Percentiles rank a stretch among this genome's conserved stretches.
These are phyloP conservation scores for Tricholomella constricta DNA, from an alignment of 768 basidiomycete genomes.

Conservation along the genomic window DNA sequence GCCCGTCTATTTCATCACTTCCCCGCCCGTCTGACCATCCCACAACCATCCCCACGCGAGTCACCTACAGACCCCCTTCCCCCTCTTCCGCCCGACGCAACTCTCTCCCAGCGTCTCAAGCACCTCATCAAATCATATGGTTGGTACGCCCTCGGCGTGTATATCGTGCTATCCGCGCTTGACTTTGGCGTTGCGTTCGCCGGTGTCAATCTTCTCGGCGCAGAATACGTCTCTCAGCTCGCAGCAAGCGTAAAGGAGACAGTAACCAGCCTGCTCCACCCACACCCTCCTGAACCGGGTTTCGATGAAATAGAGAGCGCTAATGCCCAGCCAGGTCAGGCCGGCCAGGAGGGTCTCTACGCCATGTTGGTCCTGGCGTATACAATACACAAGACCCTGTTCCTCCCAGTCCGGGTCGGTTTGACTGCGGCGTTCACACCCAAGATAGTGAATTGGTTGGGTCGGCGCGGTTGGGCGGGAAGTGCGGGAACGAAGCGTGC, in stretches of 20 bases:
- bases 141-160: slow-evolving; percentile 94
- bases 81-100: slow-evolving; percentile 48
- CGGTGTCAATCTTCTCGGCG: slow-evolving; percentile 84
- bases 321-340: slow-evolving; percentile 25
- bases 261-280: slow-evolving; percentile 45
- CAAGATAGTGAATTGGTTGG: slow-evolving; percentile 81
- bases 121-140: slow-evolving; percentile 90
- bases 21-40: slow-evolving; percentile 44
- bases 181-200: slow-evolving; percentile 88
- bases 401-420: slow-evolving; percentile 87
- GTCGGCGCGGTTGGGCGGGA: slow-evolving; percentile 80
- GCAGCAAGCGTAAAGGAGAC: slow-evolving; percentile 57
- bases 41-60: slow-evolving; percentile 35
- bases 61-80: slow-evolving; percentile 24
- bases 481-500: slow-evolving; percentile 69
- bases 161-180: slow-evolving; percentile 67
- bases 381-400: slow-evolving; percentile 92
- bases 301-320: slow-evolving; percentile 60
- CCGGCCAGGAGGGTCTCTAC: slow-evolving; percentile 75
- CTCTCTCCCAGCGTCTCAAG: slow-evolving; percentile 73
- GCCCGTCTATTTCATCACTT: slow-evolving; percentile 54
- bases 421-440: slow-evolving; percentile 88
- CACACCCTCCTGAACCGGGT: slow-evolving; percentile 65
- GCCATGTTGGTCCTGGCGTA: slow-evolving; percentile 94
- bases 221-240: slow-evolving; percentile 81